Base-by-base conservation (phyloP, 2,329 filamentous ascomycete species). In the Dactylellina leptospora region DNA sequence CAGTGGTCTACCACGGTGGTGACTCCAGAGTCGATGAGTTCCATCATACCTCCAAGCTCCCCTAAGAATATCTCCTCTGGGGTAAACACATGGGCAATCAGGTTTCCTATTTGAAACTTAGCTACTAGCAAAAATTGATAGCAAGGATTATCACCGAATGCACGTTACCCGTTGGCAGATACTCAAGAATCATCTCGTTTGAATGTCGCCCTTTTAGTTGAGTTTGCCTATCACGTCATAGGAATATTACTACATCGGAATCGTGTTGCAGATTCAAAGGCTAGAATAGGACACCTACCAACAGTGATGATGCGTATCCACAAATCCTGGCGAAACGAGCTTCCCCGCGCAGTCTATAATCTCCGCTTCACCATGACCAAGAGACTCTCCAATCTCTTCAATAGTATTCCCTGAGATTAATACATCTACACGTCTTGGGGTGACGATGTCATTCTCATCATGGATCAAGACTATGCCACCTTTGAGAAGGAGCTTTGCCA, bases 61-160 rank as follows among this genome's bases (percentile, higher is more conserved):
- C 81, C 81, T 79, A 82, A 82, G 75, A 82, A 84, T 2, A 83
- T 76, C 62, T 85, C 84, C 1, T 81, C 77, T 1, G 80, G 75
- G 2, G 71, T 75, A 71, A 81, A 82, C 53, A 80, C 74, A 10
- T 76, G 77, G 16, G 77, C 77, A 23, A 78, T 76, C 25, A 80
- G 76, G 53, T 82, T 82, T 25, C 63, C 63, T 69, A 36, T n/a
- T 33, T 33, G 16, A 45, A 20, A 45, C 4, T 45, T 2, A 6
- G 1, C 6, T 45, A 18, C 11, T 3, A 45, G 40, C 40, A 45
- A 45, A 2, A 45, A 20, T 22, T 45, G 13, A 3, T 5, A 18
- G n/a, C 40, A 45, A 44, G 18, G 2, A 5, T 40, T 40, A n/a
- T n/a, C 5, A 11, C 38, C 70, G 42, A n/a, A n/a, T n/a, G n/a